Evolutionary conservation across 352 stramenopile genomes (phyloP), one percentile per base, ranked within the genome.

Genomic region (Globisporangium cystogenes): DNA sequence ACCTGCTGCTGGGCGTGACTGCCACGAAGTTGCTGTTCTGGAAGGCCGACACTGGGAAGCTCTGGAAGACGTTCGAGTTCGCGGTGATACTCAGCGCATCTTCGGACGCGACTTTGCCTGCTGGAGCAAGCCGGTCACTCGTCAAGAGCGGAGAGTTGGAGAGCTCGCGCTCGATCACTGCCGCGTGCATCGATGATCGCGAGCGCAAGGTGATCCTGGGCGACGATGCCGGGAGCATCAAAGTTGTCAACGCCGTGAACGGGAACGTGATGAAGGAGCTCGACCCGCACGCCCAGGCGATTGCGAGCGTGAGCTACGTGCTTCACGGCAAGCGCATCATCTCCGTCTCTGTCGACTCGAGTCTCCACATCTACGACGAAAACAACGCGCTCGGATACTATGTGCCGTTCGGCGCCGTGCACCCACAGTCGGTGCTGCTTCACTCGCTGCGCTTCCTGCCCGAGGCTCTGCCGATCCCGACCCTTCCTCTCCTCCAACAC

Each of bases 231-330:
- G 85, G 85, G 1, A 63, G 67, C 12, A 62, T 93, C 33, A 74
- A 79, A 31, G 70, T 95, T 16, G 54, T 90, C 12, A 95, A 93
- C 44, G 48, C 71, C 21, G 70, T 87, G 18, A 93, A 93, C 39
- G 82, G 85, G 37, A 88, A 85, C 45, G 67, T 92, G 24, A 93
- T 92, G 72, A 95, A 95, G 54, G 69, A 84, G 53, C 60, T 89
- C 31, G 70, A 89, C 44, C 74, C 81, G 15, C 76, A 90, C 48
- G 31, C 29, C 0, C 44, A 57, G n/a, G 72, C 77, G 0, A 59
- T 88, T 18, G 63, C 73, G 4, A 73, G 61, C 27, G 49, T 90
- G 14, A 60, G 71, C 31, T 91, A 91, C 46, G 72, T 82, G 5
- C 57, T 86, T 4, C 65, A 69, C 15, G 63, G 73, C 21, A 89